These are phyloP conservation scores for Rhizopogon vesiculosus DNA, from an alignment of 768 basidiomycete genomes.

Conservation along the genomic window DNA sequence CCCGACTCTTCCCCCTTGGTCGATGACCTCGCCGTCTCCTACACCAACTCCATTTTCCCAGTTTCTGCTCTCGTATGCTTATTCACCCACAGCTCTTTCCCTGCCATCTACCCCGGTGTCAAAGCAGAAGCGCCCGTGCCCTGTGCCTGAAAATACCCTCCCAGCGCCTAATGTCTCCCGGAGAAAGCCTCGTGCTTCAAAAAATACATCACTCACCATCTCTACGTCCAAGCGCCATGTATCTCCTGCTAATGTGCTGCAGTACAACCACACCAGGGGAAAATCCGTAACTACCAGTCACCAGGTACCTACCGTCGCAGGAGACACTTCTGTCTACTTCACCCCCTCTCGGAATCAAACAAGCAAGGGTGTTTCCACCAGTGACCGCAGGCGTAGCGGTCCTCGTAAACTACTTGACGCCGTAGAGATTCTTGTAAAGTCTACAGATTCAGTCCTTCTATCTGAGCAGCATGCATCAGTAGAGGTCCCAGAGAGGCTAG, in stretches of 20 bases:
- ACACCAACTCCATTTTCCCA: neutral
- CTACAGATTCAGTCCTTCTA: neutral
- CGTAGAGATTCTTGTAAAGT: constrained; percentile 11
- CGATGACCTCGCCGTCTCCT: neutral
- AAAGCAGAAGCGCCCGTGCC: neutral
- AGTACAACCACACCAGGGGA: neutral
- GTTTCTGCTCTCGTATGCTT: constrained; percentile 10
- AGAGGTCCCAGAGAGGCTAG: neutral
- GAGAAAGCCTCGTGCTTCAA: neutral
- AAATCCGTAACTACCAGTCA: neutral
- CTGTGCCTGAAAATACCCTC: neutral
- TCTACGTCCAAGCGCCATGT: neutral
- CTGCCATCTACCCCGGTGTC: neutral
- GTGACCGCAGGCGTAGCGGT: neutral
- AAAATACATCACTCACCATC: neutral
- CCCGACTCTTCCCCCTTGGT: neutral
- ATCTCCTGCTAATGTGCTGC: neutral
- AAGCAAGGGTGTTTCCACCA: neutral
- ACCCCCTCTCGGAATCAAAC: neutral
- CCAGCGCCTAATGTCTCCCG: neutral
- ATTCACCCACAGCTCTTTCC: constrained; percentile 7
- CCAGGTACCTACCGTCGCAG: neutral
- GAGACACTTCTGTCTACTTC: neutral
- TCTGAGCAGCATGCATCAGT: neutral
- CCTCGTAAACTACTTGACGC: constrained; percentile 13